Conservation (phyloP, 2,329 filamentous ascomycete genomes). For the Parafenestella ontariensis region DNA sequence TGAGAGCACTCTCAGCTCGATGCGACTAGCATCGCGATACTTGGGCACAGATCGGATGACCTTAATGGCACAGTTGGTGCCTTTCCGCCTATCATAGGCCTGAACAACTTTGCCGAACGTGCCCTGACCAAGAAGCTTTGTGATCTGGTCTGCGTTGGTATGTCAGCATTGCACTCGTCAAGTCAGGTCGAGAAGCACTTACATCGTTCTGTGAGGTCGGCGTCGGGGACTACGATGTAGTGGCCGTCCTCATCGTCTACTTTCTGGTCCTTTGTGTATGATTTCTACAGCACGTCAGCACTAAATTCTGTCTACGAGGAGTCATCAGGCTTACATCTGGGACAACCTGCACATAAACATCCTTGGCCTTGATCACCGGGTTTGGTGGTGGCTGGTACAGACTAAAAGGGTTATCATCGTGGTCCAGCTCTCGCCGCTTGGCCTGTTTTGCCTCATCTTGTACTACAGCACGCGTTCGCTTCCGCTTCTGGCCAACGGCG, state of each 20-base stretch:
- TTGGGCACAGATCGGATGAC: constrained; percentile 98
- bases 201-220: constrained; percentile 89
- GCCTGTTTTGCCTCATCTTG: constrained; percentile 77
- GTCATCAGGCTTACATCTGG: constrained; percentile 60
- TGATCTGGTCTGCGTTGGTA: constrained; percentile 74
- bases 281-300: constrained; percentile 49
- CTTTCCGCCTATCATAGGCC: constrained; percentile 79
- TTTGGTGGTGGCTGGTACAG: constrained; percentile 87
- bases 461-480: constrained; percentile 81
- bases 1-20: constrained; percentile 90
- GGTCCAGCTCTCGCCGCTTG: constrained; percentile 71
- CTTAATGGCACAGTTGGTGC: constrained; percentile 90
- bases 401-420: constrained; percentile 71
- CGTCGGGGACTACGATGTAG: constrained; percentile 90
- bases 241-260: constrained; percentile 97
- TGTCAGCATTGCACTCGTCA: constrained; percentile 18
- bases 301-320: constrained; percentile 9
- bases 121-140: constrained; percentile 89
- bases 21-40: constrained; percentile 93
- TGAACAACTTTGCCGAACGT: constrained; percentile 99
- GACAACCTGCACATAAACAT: constrained; percentile 64
- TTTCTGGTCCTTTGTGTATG: constrained; percentile 66
- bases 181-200: constrained; percentile 51
- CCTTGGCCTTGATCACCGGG: constrained; percentile 85
- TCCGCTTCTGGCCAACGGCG: constrained; percentile 84